phyloP scores from a whole-genome alignment of 495 filamentous ascomycete species.

The Xylaria bambusicola region DNA sequence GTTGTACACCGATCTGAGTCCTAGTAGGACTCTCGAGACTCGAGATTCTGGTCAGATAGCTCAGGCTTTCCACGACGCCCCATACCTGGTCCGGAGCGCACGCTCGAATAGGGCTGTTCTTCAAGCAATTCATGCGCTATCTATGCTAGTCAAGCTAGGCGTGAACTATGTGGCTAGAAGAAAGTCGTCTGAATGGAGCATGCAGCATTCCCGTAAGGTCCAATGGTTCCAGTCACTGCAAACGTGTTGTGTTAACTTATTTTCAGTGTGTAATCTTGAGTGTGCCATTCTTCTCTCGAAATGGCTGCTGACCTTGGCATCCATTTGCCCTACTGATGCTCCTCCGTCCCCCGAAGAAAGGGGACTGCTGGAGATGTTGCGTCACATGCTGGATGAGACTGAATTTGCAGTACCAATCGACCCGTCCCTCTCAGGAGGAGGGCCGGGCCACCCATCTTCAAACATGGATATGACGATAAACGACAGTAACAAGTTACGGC shows the following conservation, averaged over 20 bases:
- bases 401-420: conserved; percentile 65
- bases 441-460: conserved; percentile 36
- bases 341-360: conserved; percentile 59
- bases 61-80: conserved; percentile 57
- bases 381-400: conserved; percentile 76
- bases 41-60: conserved; percentile 64
- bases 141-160: conserved; percentile 66
- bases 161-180: conserved; percentile 70
- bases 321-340: conserved; percentile 45
- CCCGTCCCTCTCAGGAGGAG: conserved; percentile 44
- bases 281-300: conserved; percentile 67
- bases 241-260: conserved; percentile 11
- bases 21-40: conserved; percentile 61
- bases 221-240: background rate
- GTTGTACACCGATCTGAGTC: conserved; percentile 65
- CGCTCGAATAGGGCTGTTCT: conserved; percentile 62
- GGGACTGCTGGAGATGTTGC: conserved; percentile 65
- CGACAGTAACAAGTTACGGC: conserved; percentile 56
- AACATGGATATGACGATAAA: conserved; percentile 41
- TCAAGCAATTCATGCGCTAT: conserved; percentile 69
- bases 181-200: conserved; percentile 69
- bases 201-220: conserved; percentile 64
- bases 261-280: conserved; percentile 64
- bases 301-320: conserved; percentile 49
- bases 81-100: conserved; percentile 57